Conservation (phyloP, 2,329 filamentous ascomycete species). For the Verticillium albo-atrum region DNA sequence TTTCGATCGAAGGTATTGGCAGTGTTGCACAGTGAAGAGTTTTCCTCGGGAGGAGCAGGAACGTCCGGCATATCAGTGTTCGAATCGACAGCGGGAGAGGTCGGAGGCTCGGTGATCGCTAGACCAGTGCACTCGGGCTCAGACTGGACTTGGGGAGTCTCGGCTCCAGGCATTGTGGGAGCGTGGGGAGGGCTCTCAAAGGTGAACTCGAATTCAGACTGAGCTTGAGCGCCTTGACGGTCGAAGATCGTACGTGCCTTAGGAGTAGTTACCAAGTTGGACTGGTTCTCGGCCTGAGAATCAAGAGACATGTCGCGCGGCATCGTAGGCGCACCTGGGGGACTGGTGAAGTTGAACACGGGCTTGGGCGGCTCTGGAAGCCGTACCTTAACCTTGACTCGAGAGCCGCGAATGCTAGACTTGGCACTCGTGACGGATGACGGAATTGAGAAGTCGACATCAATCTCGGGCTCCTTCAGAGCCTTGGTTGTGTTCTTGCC, state of each 20-base stretch:
- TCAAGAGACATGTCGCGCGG: background rate
- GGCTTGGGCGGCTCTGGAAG: background rate
- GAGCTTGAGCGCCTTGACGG: background rate
- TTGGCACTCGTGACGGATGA: background rate
- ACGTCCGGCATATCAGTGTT: background rate
- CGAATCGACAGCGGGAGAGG: background rate
- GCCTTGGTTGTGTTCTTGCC: no score
- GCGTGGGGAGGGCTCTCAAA: background rate
- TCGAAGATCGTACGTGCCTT: background rate
- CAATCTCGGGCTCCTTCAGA: background rate
- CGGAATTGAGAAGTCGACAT: background rate
- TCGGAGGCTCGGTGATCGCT: no score
- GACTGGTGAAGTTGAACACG: background rate
- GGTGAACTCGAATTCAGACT: background rate
- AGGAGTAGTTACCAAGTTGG: background rate
- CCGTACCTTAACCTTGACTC: background rate
- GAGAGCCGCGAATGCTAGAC: no score
- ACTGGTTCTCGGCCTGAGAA: background rate
- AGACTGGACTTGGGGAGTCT: no score
- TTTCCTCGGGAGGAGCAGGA: background rate
- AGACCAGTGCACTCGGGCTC: no score
- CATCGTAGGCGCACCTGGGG: background rate
- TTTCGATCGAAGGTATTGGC: background rate
- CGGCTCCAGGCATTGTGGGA: background rate
- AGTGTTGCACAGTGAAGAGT: background rate